Evolutionary conservation across 2,329 filamentous ascomycete genomes (phyloP).

Genomic region (Parastagonospora nodorum): DNA sequence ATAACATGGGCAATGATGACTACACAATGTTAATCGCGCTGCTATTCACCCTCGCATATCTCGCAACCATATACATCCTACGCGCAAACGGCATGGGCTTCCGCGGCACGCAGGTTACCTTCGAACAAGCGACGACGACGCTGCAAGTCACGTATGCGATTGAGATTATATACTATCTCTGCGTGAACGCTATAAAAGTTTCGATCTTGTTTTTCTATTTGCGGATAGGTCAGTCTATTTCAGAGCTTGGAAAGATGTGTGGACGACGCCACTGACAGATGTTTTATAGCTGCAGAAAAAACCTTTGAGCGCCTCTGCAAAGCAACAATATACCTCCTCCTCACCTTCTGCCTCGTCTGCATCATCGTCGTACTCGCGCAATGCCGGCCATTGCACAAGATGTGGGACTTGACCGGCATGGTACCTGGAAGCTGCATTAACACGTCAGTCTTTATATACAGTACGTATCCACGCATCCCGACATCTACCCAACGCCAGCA

Average conservation of each 20-base stretch:
- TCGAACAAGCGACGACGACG: slow-evolving; percentile 26
- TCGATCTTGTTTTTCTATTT: slow-evolving; percentile 42
- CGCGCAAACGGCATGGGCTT: slow-evolving; percentile 28
- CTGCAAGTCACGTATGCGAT: slow-evolving; percentile 17
- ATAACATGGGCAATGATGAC: slow-evolving; percentile 34
- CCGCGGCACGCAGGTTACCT: slow-evolving; percentile 13
- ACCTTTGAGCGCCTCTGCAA: slow-evolving; percentile 22
- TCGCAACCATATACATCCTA: slow-evolving; percentile 20
- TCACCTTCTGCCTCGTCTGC: slow-evolving; percentile 26
- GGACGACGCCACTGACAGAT: neutral
- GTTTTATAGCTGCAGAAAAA: slow-evolving; percentile 21
- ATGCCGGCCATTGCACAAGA: slow-evolving; percentile 34
- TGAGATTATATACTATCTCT: slow-evolving; percentile 36
- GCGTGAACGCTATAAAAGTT: slow-evolving; percentile 32
- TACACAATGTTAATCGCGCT: slow-evolving; percentile 28
- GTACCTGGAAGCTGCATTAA: slow-evolving; percentile 37
- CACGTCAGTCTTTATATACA: slow-evolving; percentile 36
- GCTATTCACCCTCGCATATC: slow-evolving; percentile 29
- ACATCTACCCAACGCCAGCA: neutral
- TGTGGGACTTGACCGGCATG: slow-evolving; percentile 34
- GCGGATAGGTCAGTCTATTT: slow-evolving; percentile 29
- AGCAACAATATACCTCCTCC: slow-evolving; percentile 28
- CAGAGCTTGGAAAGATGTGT: no score
- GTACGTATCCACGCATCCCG: slow-evolving; percentile 17
- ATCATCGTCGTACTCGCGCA: slow-evolving; percentile 30